phyloP scores from a whole-genome alignment of 441 rosid genomes.

The Melastoma candidum region DNA sequence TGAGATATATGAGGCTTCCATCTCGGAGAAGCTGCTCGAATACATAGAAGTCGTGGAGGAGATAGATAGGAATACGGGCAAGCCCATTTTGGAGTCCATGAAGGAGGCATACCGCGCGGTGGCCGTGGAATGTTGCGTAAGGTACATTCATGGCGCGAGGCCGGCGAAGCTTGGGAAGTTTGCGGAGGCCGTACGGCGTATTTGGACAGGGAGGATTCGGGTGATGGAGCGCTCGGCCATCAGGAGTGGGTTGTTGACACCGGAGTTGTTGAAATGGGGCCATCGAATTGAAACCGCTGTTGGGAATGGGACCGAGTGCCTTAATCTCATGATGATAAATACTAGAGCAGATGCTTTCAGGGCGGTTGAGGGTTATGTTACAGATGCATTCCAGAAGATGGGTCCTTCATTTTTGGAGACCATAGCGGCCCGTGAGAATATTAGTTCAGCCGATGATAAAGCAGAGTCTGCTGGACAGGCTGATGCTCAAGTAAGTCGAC shows the following conservation, averaged over 20 bases:
- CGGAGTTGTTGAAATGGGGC: conserved; percentile 19
- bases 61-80: conserved; percentile 26
- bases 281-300: conserved; percentile 30
- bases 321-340: conserved; percentile 19
- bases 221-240: conserved; percentile 14
- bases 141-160: conserved; percentile 18
- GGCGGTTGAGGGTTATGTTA: conserved; percentile 24
- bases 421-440: conserved; percentile 6
- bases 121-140: conserved; percentile 50
- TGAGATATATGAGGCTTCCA: conserved; percentile 27
- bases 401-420: conserved; percentile 26
- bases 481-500: too few species aligned
- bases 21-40: conserved; percentile 25
- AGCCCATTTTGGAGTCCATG: conserved; percentile 25
- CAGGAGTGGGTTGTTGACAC: conserved; percentile 25
- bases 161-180: conserved; percentile 11
- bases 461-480: background rate
- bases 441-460: background rate
- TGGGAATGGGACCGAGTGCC: conserved; percentile 13
- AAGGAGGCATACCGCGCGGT: conserved; percentile 39
- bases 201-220: conserved; percentile 32
- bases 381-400: conserved; percentile 24
- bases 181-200: conserved; percentile 24
- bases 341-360: conserved; percentile 21
- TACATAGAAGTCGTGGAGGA: conserved; percentile 33